Base-by-base conservation (phyloP, 352 stramenopile species). In the Globisporangium takayamanum region DNA sequence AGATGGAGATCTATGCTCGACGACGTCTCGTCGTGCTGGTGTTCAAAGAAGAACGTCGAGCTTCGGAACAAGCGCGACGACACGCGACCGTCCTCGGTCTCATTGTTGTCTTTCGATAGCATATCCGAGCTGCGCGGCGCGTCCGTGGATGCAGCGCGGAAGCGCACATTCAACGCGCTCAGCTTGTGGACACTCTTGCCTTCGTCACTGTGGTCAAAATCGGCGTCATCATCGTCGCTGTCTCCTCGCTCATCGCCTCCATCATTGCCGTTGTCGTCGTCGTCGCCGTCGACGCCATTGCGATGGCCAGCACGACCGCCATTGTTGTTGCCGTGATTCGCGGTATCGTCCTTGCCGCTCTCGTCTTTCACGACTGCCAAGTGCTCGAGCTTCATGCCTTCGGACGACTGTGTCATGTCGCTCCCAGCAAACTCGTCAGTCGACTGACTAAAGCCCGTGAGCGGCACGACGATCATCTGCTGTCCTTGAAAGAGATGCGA, bases 401-500 rank as follows among this genome's bases (percentile, higher is more conserved):
- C 61, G 2, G 37, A 57, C 2, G 60, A 57, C 5, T 50, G 36
- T 2, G 54, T 51, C 22, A 49, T 52, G 30, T 63, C 54, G 15
- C 60, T 62, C 8, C 50, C 47, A 12, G 60, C 52, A 28, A 66
- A 41, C n/a, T 57, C 46, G 41, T 56, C 60, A 5, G 41, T 53
- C 5, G 45, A 64, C 15, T 51, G 59, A 36, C 68, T 76, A 48
- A 74, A 70, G 18, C 51, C 60, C 2, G 58, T 59, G 6, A 73
- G 51, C 14, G 72, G 72, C 0, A 70, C 44, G 10, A 73, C 33
- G 26, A 73, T 77, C 8, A 64, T 74, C 33, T 57, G 51, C 44
- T 80, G 64, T 5, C 61, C 62, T 0, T 62, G 60, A 28, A 78
- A 78, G 16, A 74, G 37, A 5, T 60, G 54, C 1, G 72, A 80